Base-by-base conservation (phyloP, 495 filamentous ascomycete species). In the Penicillium herquei region DNA sequence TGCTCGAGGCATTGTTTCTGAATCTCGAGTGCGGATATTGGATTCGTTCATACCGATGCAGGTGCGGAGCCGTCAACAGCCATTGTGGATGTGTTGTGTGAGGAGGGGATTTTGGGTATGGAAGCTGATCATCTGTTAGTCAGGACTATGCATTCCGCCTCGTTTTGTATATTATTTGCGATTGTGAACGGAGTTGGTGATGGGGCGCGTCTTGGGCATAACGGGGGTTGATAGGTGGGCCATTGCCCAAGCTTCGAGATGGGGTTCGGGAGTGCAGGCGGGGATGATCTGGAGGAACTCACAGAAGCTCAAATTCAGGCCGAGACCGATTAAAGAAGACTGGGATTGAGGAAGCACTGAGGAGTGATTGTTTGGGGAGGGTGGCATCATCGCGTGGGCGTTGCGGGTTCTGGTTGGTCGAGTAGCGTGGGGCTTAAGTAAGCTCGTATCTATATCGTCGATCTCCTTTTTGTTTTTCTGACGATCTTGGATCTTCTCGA, bases 51-150 rank as follows among this genome's bases (percentile, higher is more conserved):
- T 68, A 76, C 73, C 51, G 68, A 65, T 43, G 56, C 49, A 46
- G 65, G 56, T 56, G 73, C 54, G 48, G 66, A 46, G 40, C 54
- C 57, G 30, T 77, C 70, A 58, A 65, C 67, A 58, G 69, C 64
- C 73, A 77, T 77, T 71, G 56, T 71, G 45, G 26, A 40, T 37
- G 14, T 17, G 40, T 2, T 39, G 10, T 26, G 31, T 3, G 30
- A 6, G n/a, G 35, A 31, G 26, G 14, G 18, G 6, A 30, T 8
- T 16, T 41, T 12, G n/a, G 33, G 18, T 9, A 6, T 39, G 33
- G 35, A 17, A 5, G 8, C 32, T 13, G 31, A 1, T 8, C n/a
- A 33, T 18, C 37, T 12, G 40, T 14, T 14, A 43, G n/a, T 14
- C 11, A 43, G 3, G 17, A 14, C 2, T 47, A 6, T 21, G 4